Base-by-base conservation (phyloP, 2,329 filamentous ascomycete genomes). In the Kalaharituber pfeilii region DNA sequence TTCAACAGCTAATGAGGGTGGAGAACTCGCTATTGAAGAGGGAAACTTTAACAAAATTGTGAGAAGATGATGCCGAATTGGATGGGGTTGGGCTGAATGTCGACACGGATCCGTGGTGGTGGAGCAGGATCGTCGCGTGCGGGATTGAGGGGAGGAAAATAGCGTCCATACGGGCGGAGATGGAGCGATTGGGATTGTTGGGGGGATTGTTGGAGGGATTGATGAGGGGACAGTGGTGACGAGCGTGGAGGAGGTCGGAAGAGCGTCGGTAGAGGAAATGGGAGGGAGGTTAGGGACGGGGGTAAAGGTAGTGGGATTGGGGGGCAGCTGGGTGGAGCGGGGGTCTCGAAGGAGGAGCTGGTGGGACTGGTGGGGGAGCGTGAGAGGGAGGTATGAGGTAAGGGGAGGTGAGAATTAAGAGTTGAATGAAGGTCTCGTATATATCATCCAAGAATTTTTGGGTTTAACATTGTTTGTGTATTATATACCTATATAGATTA, bases 51-150 rank as follows among this genome's bases (percentile, higher is more conserved):
- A 47, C 24, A 47, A 47, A 47, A 47, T 20, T 22, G 42, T 47
- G 42, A 15, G 42, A 13, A 20, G 42, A 22, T 47, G 24, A 39
- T n/a, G n/a, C n/a, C n/a, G n/a, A n/a, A n/a, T n/a, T n/a, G n/a
- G n/a, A 93, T 67, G 91, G 91, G 6, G 74, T 94, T 29, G 88
- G 85, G 2, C 66, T 95, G 66, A 86, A 94, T 72, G 69, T 86
- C n/a, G 69, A 71, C 60, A 78, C 81, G 54, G 77, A 84, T 60
- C 52, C 78, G 51, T 68, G 69, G 59, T 84, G 78, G 76, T 81
- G 77, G 64, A 71, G 75, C 24, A 75, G 88, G 58, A 94, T 96
- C 67, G 81, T 88, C n/a, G 83, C 87, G 13, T 96, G 89, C 72
- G 91, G 91, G 0, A 69, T 96, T 36, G 79, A 82, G 57, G 88